Evolutionary conservation across 306 rosid genomes (phyloP).

Genomic region (Vigna trinervia): DNA sequence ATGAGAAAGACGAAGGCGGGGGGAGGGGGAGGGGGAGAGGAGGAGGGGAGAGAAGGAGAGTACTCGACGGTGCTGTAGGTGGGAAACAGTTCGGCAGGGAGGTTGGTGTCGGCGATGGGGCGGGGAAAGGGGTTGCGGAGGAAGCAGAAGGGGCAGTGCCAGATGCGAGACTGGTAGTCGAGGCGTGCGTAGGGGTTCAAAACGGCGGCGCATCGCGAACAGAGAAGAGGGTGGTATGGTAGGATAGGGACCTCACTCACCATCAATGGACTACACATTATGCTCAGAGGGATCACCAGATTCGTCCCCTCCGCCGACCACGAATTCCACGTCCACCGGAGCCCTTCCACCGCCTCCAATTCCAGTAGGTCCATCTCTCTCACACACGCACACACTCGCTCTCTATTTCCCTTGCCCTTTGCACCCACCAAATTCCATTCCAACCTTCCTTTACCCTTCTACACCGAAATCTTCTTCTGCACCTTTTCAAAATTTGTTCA

Average conservation of each 20-base stretch:
- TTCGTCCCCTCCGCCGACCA: conserved; percentile 68
- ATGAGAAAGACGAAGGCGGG: conserved; percentile 70
- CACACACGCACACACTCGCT: background rate
- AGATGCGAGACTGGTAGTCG: conserved; percentile 79
- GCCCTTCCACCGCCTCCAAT: conserved; percentile 91
- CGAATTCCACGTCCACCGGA: conserved; percentile 95
- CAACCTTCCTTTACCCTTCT: no score
- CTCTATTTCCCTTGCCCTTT: background rate
- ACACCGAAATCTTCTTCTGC: no score
- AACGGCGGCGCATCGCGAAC: conserved; percentile 72
- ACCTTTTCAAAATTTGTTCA: no score
- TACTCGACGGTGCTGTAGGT: conserved; percentile 87
- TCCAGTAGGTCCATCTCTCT: conserved; percentile 76
- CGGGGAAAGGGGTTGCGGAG: conserved; percentile 70
- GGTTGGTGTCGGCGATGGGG: conserved; percentile 80
- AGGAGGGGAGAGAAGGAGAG: background rate
- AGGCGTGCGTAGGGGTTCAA: conserved; percentile 93
- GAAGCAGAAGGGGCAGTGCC: conserved; percentile 89
- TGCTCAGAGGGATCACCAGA: conserved; percentile 70
- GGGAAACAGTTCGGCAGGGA: conserved; percentile 94
- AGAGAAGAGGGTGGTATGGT: conserved; percentile 74
- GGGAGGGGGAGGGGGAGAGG: background rate
- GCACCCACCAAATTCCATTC: background rate
- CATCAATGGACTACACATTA: conserved; percentile 82
- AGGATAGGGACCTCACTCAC: conserved; percentile 77